Base-by-base conservation (phyloP, 192 early-diverging fungal species). In the Entophlyctis helioformis region DNA sequence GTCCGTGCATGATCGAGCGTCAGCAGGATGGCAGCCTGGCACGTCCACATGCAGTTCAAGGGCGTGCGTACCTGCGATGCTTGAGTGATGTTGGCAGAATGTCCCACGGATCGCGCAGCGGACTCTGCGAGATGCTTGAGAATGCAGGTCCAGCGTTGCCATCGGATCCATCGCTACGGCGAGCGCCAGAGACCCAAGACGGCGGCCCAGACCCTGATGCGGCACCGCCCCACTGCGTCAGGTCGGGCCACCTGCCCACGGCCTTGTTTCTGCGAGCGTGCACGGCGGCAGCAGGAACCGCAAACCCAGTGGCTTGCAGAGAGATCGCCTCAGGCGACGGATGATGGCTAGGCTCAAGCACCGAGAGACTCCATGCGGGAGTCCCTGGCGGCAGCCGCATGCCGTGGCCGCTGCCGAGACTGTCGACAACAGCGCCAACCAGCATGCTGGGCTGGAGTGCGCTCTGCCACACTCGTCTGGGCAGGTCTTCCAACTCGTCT, bases 231-330 rank as follows among this genome's bases (percentile, higher is more conserved):
- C 41, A 28, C 9, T 37, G 39, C 15, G 39, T 19, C 3, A 49
- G 11, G 10, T 56, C 54, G 10, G 54, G 54, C 54, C 54, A 56
- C 34, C 54, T 22, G 1, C 54, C 54, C 8, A 56, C 54, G 13
- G 46, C 39, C 33, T 56, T 56, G 21, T 34, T 20, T 29, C 36
- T 48, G 22, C 48, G 46, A 10, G 20, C 23, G 20, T 47, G 44
- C 28, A 49, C 23, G 7, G n/a, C 39, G 15, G 42, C 41, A 22
- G 15, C 19, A 11, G 41, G 15, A 5, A 50, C 31, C 9, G 21
- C 16, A 31, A 49, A 56, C 23, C 29, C 24, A 5, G 28, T n/a
- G n/a, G n/a, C n/a, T n/a, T 31, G 15, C 21, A 21, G 15, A 45
- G 16, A 6, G 36, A 6, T 13, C 21, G 15, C n/a, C 7, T 39